Conservation (phyloP, 2,329 filamentous ascomycete genomes). For the Bipolaris gigantea region DNA sequence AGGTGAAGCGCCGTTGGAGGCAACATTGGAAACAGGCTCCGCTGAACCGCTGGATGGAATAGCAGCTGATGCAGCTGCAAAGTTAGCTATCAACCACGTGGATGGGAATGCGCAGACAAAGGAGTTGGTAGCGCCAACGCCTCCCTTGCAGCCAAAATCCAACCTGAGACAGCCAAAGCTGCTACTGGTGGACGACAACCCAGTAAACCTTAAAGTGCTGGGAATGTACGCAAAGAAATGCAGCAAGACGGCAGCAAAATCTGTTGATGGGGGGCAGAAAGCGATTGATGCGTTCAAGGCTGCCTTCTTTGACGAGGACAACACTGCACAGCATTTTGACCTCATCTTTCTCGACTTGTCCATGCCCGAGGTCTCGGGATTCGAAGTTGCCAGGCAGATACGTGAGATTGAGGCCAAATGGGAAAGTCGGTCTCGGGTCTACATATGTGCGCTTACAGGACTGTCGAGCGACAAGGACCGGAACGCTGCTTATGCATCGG, state of each 20-base stretch:
- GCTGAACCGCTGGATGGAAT: neutral
- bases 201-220: slow-evolving; percentile 9
- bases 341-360: slow-evolving; percentile 12
- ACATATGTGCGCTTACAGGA: slow-evolving; percentile 11
- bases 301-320: neutral
- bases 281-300: slow-evolving; percentile 8
- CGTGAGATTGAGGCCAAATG: slow-evolving; percentile 5
- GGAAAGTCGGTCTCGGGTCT: neutral
- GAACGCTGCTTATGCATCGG: slow-evolving; percentile 10
- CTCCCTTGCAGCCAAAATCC: neutral
- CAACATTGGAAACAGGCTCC: neutral
- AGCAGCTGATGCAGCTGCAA: neutral
- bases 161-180: slow-evolving; percentile 1
- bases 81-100: neutral
- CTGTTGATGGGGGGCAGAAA: slow-evolving; percentile 7
- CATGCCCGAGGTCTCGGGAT: slow-evolving; percentile 8
- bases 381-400: slow-evolving; percentile 10
- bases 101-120: neutral
- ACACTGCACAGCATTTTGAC: slow-evolving; percentile 1
- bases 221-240: slow-evolving; percentile 10
- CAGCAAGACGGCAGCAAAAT: slow-evolving; percentile 1
- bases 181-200: slow-evolving; percentile 10
- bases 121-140: neutral
- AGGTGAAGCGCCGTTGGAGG: neutral
- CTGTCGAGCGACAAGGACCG: slow-evolving; percentile 9